Percentiles rank a stretch among this genome's conserved stretches.
Conservation (phyloP, 139 green algal species). For the Picochlorum costavermella region DNA sequence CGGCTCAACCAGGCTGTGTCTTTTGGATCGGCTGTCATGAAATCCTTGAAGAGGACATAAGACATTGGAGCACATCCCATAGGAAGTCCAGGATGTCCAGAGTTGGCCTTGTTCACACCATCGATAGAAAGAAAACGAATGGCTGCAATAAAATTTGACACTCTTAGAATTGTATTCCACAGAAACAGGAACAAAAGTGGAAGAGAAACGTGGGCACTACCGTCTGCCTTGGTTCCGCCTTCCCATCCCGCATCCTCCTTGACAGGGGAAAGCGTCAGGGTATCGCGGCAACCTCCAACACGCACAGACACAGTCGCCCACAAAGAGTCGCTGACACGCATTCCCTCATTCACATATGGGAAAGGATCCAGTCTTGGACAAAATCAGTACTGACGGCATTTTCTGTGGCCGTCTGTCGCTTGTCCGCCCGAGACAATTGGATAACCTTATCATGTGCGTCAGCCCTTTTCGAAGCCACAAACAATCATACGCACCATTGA, state of each 20-base stretch:
- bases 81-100: conserved; percentile 89
- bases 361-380: too few relatives aligned
- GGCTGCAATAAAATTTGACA: conserved; percentile 18
- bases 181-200: too few relatives aligned
- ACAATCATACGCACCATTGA: conserved; percentile 23
- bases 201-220: not conserved
- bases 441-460: conserved; percentile 2
- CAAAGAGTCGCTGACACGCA: not conserved
- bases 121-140: conserved; percentile 70
- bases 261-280: not conserved
- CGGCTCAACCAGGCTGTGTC: conserved; percentile 90
- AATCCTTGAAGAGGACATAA: conserved; percentile 93
- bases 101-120: conserved; percentile 78
- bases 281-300: not conserved
- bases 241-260: not conserved
- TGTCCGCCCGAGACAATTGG: conserved; percentile 1
- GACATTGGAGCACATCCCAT: conserved; percentile 97
- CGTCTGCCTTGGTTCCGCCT: not conserved
- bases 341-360: too few relatives aligned
- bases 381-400: too few relatives aligned
- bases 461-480: not conserved
- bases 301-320: not conserved
- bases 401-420: too few relatives aligned
- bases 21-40: conserved; percentile 94
- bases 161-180: not conserved